Evolutionary conservation across 805 yeast genomes (phyloP), one percentile per base, ranked within the genome.

Genomic region (Hanseniaspora thailandica): DNA sequence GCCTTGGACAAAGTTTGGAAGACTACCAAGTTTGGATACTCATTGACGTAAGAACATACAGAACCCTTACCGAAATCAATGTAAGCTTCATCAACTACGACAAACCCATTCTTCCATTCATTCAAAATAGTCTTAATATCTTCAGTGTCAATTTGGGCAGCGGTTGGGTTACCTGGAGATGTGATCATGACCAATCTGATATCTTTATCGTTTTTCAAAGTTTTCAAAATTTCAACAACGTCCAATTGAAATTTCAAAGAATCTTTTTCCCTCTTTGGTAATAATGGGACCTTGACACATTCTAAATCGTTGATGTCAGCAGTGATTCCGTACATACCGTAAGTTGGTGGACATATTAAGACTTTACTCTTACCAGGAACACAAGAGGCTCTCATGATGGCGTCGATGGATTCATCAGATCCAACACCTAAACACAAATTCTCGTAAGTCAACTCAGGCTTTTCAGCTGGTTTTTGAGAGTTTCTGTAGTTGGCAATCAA

Each of bases 121-220:
- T 67, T 57, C 52, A 82, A 63, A 1, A 85, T 61, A 52, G 71
- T 63, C 47, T 73, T 69, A 38, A 88, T 69, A 40, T 77, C 69
- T 0, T 63, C 65, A 7, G 74, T 71, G 19, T 75, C 71, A 44
- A 90, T 65, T 45, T 77, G 69, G 30, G 78, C 76, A 10, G 84
- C 96, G 0, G 98, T 90, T 35, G 98, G 98, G 66, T 93, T 93
- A 36, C 98, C 98, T 10, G 98, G 98, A 1, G 97, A 85, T 15
- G 97, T 90, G 57, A 90, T 69, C 64, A 86, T 90, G 1, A 84
- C 73, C 55, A 93, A 62, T 62, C 88, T 89, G 60, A 90, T 83
- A 3, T 67, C 49, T 0, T 78, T 66, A 59, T 90, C 96, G 0
- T 63, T 62, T 7, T 64, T 57, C 22, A 90, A 67, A 1, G 75